These are phyloP conservation scores for Porodaedalea pini DNA, from an alignment of 1,284 basidiomycete genomes.

Conservation along the genomic window DNA sequence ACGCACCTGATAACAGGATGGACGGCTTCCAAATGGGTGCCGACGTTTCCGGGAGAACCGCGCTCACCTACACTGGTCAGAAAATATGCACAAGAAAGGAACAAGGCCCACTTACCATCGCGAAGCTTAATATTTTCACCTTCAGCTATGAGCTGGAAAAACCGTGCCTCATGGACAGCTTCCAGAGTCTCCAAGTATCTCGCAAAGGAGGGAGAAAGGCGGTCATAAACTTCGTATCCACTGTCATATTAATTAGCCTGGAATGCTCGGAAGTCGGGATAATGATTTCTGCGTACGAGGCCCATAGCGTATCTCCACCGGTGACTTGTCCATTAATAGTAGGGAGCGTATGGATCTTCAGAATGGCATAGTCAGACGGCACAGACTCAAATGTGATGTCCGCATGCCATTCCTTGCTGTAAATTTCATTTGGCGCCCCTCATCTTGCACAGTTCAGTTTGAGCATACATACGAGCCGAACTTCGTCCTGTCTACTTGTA, in stretches of 20 bases:
- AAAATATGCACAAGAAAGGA: background rate
- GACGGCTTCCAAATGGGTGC: constrained; percentile 49
- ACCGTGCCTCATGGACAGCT: constrained; percentile 52
- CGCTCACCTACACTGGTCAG: constrained; percentile 37
- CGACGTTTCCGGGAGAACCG: constrained; percentile 58
- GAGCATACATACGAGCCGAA: constrained; percentile 9
- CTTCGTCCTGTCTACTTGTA: constrained; percentile 2
- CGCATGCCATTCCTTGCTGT: constrained; percentile 48
- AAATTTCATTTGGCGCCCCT: constrained; percentile 23
- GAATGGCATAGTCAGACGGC: constrained; percentile 59
- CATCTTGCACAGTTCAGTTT: background rate
- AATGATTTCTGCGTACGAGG: constrained; percentile 23
- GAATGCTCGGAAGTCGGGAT: background rate
- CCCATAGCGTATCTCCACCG: constrained; percentile 42
- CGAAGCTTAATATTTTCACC: constrained; percentile 30
- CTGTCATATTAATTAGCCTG: constrained; percentile 25
- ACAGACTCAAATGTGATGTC: constrained; percentile 72
- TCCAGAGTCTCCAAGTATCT: constrained; percentile 58
- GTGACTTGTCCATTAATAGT: constrained; percentile 28
- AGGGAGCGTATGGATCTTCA: constrained; percentile 52
- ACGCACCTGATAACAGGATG: constrained; percentile 39
- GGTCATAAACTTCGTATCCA: constrained; percentile 62
- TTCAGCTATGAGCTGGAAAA: constrained; percentile 37
- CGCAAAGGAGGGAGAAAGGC: constrained; percentile 53
- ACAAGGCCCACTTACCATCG: constrained; percentile 43